Evolutionary conservation across 2,329 filamentous ascomycete genomes (phyloP).

Genomic region (Alternaria rosae): DNA sequence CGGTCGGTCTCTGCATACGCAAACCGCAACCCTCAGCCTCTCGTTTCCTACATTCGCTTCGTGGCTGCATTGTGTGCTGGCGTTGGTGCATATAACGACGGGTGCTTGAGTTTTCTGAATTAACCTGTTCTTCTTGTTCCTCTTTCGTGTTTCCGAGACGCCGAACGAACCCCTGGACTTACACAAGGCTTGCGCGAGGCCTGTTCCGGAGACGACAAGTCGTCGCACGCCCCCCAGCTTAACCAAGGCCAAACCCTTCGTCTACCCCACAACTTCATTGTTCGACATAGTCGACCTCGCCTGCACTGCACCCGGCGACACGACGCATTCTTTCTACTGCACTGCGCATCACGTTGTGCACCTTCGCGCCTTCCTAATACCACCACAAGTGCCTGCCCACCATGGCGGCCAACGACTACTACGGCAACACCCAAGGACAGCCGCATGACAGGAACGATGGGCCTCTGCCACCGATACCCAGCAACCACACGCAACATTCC

Average conservation of each 20-base stretch:
- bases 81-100: not conserved
- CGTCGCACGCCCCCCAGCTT: constrained; percentile 5
- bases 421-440: constrained; percentile 52
- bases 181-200: constrained; percentile 1
- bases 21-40: constrained; percentile 19
- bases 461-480: constrained; percentile 45
- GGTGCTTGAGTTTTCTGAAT: not conserved
- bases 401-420: constrained; percentile 68
- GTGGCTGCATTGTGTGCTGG: not conserved
- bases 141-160: not conserved
- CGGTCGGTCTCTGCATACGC: constrained; percentile 10
- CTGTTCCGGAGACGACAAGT: not conserved
- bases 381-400: constrained; percentile 4
- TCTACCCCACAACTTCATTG: constrained; percentile 10
- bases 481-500: constrained; percentile 35
- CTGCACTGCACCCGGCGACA: not conserved
- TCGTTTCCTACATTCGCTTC: constrained; percentile 13
- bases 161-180: constrained; percentile 1
- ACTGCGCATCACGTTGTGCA: not conserved
- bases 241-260: constrained; percentile 5
- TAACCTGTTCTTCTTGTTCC: not conserved
- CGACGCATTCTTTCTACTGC: not conserved
- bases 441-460: constrained; percentile 42
- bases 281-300: not conserved
- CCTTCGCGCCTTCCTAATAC: not conserved